Conservation (phyloP, 176 grass and related monocot species). For the Musa schizocarpa region DNA sequence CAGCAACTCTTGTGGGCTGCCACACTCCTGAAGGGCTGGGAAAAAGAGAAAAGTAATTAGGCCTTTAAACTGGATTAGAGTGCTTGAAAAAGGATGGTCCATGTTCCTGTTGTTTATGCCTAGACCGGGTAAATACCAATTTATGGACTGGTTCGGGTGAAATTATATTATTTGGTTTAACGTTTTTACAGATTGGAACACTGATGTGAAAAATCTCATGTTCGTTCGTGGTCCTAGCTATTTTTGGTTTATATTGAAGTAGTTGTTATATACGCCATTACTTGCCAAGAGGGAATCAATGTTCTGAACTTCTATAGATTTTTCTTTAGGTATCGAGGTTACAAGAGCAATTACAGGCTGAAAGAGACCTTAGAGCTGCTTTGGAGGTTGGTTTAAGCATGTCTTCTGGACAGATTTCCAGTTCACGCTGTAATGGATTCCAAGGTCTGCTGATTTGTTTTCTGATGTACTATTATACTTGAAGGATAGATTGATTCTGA, state of each 20-base stretch:
- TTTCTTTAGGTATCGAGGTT: conserved; percentile 77
- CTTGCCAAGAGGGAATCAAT: background rate
- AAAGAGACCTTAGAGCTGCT: conserved; percentile 94
- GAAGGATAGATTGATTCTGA: background rate
- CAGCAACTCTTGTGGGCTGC: too few species aligned
- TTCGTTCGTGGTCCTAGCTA: background rate
- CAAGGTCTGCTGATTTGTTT: conserved; percentile 38
- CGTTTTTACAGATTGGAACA: background rate
- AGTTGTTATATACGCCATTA: background rate
- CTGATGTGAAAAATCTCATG: background rate
- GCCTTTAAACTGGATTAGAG: too few species aligned
- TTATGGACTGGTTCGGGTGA: too few species aligned
- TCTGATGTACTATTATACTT: background rate
- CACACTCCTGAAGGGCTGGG: too few species aligned
- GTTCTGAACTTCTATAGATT: conserved; percentile 24
- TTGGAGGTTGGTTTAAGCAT: conserved; percentile 96
- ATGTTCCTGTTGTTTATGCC: too few species aligned
- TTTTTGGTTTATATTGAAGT: background rate
- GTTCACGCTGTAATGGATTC: conserved; percentile 67
- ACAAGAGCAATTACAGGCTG: conserved; percentile 97
- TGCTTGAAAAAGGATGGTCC: too few species aligned
- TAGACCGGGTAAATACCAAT: too few species aligned
- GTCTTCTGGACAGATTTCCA: conserved; percentile 84
- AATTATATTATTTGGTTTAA: background rate
- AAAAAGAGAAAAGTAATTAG: too few species aligned